Evolutionary conservation across 441 rosid genomes (phyloP), one percentile per base, ranked within the genome.

Genomic region (Gossypium aridum): DNA sequence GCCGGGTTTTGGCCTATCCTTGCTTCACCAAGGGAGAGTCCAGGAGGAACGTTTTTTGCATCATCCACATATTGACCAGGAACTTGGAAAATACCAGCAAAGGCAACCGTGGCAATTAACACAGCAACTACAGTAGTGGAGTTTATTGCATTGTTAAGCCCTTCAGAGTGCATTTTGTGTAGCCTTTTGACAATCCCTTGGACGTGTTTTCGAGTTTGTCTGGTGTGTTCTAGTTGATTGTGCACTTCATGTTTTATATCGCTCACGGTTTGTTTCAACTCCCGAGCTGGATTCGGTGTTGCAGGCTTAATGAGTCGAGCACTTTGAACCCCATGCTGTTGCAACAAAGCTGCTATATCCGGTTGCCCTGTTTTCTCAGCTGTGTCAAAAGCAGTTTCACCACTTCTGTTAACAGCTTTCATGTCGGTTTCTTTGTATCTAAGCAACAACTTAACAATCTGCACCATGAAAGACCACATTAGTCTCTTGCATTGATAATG

Each of bases 161-260:
- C 99, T 79, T 88, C 97, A 0, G 84, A 76, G 10, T 93, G 99
- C 94, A 95, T 88, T 81, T 89, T 95, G 84, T 88, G 89, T 54
- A 95, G 78, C 16, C 89, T 89, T 74, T 90, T 93, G 25, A 96
- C 91, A 1, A 95, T 95, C 62, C 93, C 96, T 62, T 93, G 94
- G 39, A 95, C 97, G 1, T 84, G 91, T 61, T 77, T 91, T 68
- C 97, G 83, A 0, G 99, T 93, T 80, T 86, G 89, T 12, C 92
- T 91, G 8, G 96, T 93, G 82, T 93, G 98, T 71, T 92, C 96
- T n/a, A 96, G 90, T 76, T 96, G 99, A 83, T 91, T 75, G 67
- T 96, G 96, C 55, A 96, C 97, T 77, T 91, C 98, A 23, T 96
- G 97, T 64, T 96, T 96, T 64, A 96, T 93, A 80, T 96, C 97